These are phyloP conservation scores for Peronosclerospora sorghi DNA, from an alignment of 352 stramenopile genomes.

Conservation along the genomic window DNA sequence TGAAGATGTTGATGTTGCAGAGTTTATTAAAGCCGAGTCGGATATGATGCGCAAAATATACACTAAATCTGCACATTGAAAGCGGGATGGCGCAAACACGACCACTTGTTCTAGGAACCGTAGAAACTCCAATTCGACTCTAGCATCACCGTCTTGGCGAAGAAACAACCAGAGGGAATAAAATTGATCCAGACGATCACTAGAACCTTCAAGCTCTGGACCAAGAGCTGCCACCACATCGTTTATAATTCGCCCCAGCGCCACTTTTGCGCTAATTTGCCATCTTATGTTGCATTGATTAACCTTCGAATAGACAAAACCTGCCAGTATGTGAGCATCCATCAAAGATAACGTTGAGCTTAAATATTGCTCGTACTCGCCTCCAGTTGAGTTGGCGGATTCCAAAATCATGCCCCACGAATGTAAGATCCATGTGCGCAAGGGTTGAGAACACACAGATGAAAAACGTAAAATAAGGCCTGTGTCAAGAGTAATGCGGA, in stretches of 20 bases:
- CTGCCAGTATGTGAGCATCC: conserved; percentile 58
- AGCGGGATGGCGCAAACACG: conserved; percentile 58
- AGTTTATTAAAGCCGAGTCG: conserved; percentile 25
- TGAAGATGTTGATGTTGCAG: conserved; percentile 1
- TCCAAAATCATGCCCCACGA: conserved; percentile 79
- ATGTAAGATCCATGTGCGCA: conserved; percentile 79
- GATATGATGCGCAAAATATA: conserved; percentile 57
- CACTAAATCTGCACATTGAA: conserved; percentile 39
- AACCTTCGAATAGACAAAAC: conserved; percentile 61
- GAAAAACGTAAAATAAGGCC: conserved; percentile 63
- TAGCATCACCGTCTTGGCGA: conserved; percentile 51
- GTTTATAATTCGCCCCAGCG: conserved; percentile 58
- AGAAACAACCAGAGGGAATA: conserved; percentile 65
- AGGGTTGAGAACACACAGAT: conserved; percentile 49
- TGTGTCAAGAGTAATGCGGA: conserved; percentile 62
- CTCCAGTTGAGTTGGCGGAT: conserved; percentile 56
- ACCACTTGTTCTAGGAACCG: conserved; percentile 78
- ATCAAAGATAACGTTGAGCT: conserved; percentile 63
- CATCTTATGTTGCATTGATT: conserved; percentile 43
- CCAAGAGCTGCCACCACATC: conserved; percentile 50
- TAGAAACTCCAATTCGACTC: conserved; percentile 68
- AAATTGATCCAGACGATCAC: conserved; percentile 43
- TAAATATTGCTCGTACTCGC: conserved; percentile 78
- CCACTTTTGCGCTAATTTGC: conserved; percentile 44
- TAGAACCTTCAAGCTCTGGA: conserved; percentile 34